Percentiles rank a stretch among this genome's conserved stretches.
These are phyloP conservation scores for Fraxinus greggii DNA, from an alignment of 305 asterid genomes.

Conservation along the genomic window DNA sequence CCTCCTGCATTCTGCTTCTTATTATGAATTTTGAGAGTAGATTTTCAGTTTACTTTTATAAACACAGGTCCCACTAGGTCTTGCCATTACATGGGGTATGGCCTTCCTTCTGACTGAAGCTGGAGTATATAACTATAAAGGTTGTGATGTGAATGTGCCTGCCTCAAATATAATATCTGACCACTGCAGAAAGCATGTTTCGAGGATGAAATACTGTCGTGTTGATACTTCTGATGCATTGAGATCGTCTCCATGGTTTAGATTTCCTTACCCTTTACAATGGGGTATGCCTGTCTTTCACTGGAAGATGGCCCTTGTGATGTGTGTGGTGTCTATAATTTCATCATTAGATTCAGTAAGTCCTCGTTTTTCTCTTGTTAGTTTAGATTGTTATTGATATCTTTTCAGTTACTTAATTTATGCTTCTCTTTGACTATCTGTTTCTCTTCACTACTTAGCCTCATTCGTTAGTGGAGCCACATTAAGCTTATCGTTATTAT, in stretches of 20 bases:
- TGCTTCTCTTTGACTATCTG: not conserved
- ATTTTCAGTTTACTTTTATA: slow-evolving; percentile 6
- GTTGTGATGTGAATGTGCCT: slow-evolving; percentile 78
- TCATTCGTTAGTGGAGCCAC: not conserved
- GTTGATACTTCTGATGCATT: slow-evolving; percentile 89
- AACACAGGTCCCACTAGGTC: slow-evolving; percentile 81
- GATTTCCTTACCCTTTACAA: slow-evolving; percentile 94
- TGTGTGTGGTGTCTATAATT: slow-evolving; percentile 91
- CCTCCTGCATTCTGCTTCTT: not conserved
- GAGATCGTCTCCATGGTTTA: slow-evolving; percentile 83
- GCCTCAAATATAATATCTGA: slow-evolving; percentile 72
- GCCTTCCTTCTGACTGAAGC: slow-evolving; percentile 83
- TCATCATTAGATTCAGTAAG: slow-evolving; percentile 95
- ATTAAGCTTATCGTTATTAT: not conserved
- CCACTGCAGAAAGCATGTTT: slow-evolving; percentile 78
- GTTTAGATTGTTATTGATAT: slow-evolving; percentile 14
- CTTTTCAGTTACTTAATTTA: not conserved
- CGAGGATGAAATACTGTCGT: slow-evolving; percentile 83
- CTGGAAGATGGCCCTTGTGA: slow-evolving; percentile 93
- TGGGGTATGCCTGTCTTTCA: slow-evolving; percentile 92
- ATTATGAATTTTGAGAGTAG: not conserved
- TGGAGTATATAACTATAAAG: slow-evolving; percentile 75
- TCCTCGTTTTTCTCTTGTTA: slow-evolving; percentile 23
- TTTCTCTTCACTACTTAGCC: not conserved
- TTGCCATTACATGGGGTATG: slow-evolving; percentile 76